phyloP scores from a whole-genome alignment of 2,329 filamentous ascomycete species.

The Clonostachys rosea region DNA sequence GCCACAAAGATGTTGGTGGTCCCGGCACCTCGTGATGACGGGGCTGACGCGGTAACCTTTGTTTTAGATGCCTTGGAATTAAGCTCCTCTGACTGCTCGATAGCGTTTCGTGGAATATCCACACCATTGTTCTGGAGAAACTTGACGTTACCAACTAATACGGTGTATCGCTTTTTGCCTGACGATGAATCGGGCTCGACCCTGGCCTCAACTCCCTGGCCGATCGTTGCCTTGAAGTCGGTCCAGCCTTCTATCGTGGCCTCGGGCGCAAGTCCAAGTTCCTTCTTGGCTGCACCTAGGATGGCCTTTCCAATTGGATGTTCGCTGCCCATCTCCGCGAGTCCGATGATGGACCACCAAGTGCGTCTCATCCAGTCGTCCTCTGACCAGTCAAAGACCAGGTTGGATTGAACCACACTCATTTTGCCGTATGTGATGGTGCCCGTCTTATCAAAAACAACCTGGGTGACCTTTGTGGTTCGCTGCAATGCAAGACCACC shows the following conservation, averaged over 20 bases:
- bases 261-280: conserved; percentile 69
- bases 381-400: conserved; percentile 65
- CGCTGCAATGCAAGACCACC: conserved; percentile 89
- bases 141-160: conserved; percentile 78
- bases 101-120: conserved; percentile 56
- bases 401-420: conserved; percentile 72
- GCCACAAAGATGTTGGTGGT: conserved; percentile 90
- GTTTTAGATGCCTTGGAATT: conserved; percentile 35
- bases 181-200: conserved; percentile 71
- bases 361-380: conserved; percentile 65
- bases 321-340: conserved; percentile 94
- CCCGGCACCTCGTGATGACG: conserved; percentile 42
- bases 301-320: conserved; percentile 94
- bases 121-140: conserved; percentile 73
- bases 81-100: conserved; percentile 57
- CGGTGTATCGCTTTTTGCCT: conserved; percentile 68
- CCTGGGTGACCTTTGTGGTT: conserved; percentile 82
- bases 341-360: conserved; percentile 94
- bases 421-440: conserved; percentile 94
- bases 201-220: conserved; percentile 76
- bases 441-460: conserved; percentile 94
- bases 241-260: conserved; percentile 76
- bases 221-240: conserved; percentile 79
- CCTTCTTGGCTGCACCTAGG: conserved; percentile 66
- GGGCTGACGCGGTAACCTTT: conserved; percentile 25